These are phyloP conservation scores for Aspergillus neotritici DNA, from an alignment of 2,329 filamentous ascomycete species.

Conservation along the genomic window DNA sequence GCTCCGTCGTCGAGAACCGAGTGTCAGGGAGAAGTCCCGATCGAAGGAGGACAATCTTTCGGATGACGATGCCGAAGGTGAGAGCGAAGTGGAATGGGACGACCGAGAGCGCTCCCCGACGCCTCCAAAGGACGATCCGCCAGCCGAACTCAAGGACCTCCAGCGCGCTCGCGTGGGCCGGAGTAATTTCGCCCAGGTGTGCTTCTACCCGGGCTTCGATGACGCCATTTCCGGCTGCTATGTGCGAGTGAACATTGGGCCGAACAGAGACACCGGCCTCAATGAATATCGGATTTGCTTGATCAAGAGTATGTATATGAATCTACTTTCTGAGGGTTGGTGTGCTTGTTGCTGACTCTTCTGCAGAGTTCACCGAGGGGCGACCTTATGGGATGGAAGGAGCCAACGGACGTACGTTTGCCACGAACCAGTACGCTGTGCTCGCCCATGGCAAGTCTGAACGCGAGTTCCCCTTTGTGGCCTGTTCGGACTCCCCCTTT, in stretches of 20 bases:
- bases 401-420: conserved; percentile 66
- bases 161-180: conserved; percentile 79
- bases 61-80: conserved; percentile 60
- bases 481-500: conserved; percentile 78
- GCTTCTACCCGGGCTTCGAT: conserved; percentile 89
- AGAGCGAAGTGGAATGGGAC: conserved; percentile 76
- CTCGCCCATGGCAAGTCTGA: conserved; percentile 77
- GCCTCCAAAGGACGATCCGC: conserved; percentile 58
- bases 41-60: conserved; percentile 57
- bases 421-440: conserved; percentile 78
- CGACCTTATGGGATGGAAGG: conserved; percentile 77
- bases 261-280: conserved; percentile 64
- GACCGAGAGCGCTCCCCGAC: conserved; percentile 50
- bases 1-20: conserved; percentile 39
- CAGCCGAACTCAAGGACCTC: conserved; percentile 71
- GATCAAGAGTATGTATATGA: conserved; percentile 64
- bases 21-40: conserved; percentile 51
- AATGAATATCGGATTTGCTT: conserved; percentile 82
- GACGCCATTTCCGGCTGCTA: conserved; percentile 76
- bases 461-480: conserved; percentile 82
- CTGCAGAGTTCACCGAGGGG: conserved; percentile 66
- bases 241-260: conserved; percentile 75
- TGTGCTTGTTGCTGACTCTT: background rate
- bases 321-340: background rate
- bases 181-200: conserved; percentile 80